A percentile compares a stretch with the other conserved stretches of the same genome.
These are phyloP conservation scores for Osmozyma mogii DNA, from an alignment of 805 yeast species.

Conservation along the genomic window DNA sequence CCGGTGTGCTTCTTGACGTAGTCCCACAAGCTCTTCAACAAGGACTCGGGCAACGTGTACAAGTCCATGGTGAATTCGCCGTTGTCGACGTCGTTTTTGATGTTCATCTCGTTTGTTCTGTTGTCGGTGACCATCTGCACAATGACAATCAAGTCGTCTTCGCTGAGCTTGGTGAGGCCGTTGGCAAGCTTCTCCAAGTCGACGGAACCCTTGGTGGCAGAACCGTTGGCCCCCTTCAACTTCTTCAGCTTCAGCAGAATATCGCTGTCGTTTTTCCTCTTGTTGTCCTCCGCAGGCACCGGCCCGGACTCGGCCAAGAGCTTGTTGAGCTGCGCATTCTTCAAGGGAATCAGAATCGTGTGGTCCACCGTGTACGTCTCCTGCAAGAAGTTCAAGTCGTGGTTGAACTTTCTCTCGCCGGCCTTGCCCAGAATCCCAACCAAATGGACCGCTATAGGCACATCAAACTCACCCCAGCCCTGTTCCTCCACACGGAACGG, in stretches of 20 bases:
- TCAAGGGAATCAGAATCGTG: conserved; percentile 66
- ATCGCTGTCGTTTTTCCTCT: conserved; percentile 23
- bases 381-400: conserved; percentile 80
- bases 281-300: conserved; percentile 48
- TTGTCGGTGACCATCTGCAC: conserved; percentile 98
- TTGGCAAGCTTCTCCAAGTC: conserved; percentile 89
- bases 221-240: conserved; percentile 39
- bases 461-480: conserved; percentile 98
- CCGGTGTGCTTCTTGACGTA: conserved; percentile 69
- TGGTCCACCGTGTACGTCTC: conserved; percentile 76
- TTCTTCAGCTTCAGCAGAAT: conserved; percentile 38
- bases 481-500: conserved; percentile 87
- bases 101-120: conserved; percentile 89
- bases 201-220: conserved; percentile 61
- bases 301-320: conserved; percentile 77
- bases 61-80: conserved; percentile 97
- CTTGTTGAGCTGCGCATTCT: conserved; percentile 58
- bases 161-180: conserved; percentile 78
- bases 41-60: conserved; percentile 83
- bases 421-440: conserved; percentile 60
- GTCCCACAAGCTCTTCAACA: conserved; percentile 90
- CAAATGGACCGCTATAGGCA: conserved; percentile 68
- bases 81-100: conserved; percentile 90
- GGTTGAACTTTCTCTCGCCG: conserved; percentile 81
- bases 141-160: conserved; percentile 88